Percentiles rank a stretch among this genome's conserved stretches.
These are phyloP conservation scores for Elsinoe arachidis DNA, from an alignment of 2,329 filamentous ascomycete genomes.

Conservation along the genomic window DNA sequence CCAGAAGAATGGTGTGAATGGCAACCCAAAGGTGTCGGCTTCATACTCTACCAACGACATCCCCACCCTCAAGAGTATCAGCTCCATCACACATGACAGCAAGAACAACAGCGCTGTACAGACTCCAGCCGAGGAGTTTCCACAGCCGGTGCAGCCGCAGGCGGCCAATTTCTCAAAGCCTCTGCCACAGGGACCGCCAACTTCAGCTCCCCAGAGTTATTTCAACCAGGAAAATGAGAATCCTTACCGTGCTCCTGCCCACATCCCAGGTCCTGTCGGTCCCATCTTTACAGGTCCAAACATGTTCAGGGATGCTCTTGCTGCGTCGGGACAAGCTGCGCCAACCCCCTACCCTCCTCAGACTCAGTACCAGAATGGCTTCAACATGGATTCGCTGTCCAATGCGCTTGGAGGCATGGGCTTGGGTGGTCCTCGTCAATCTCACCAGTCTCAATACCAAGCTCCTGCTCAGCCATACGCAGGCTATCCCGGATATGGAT, in stretches of 20 bases:
- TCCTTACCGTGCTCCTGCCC: slow-evolving; percentile 2
- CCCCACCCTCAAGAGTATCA: slow-evolving; percentile 68
- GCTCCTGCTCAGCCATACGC: slow-evolving; percentile 45
- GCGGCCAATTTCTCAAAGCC: slow-evolving; percentile 54
- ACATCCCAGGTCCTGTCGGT: background rate
- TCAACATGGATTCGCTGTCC: slow-evolving; percentile 54
- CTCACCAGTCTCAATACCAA: slow-evolving; percentile 16
- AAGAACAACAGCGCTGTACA: slow-evolving; percentile 44
- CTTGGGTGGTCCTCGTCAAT: slow-evolving; percentile 35
- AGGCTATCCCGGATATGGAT: slow-evolving; percentile 43
- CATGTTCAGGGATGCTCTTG: slow-evolving; percentile 59
- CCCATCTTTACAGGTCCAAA: background rate
- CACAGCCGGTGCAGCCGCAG: slow-evolving; percentile 19
- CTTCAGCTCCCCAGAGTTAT: slow-evolving; percentile 58
- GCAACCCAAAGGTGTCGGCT: slow-evolving; percentile 66
- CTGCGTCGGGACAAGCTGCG: slow-evolving; percentile 60
- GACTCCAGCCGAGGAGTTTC: slow-evolving; percentile 13
- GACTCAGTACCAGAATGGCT: slow-evolving; percentile 27
- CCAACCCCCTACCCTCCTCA: slow-evolving; percentile 25
- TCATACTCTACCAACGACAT: slow-evolving; percentile 89
- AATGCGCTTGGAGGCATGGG: slow-evolving; percentile 61
- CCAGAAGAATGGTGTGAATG: slow-evolving; percentile 49
- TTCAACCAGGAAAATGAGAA: slow-evolving; percentile 1
- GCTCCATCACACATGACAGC: slow-evolving; percentile 31
- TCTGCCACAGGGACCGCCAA: slow-evolving; percentile 63